Percentiles rank a stretch among this genome's conserved stretches.
Evolutionary conservation across 2,329 filamentous ascomycete species (phyloP).

Genomic region (Fonsecaea nubica): DNA sequence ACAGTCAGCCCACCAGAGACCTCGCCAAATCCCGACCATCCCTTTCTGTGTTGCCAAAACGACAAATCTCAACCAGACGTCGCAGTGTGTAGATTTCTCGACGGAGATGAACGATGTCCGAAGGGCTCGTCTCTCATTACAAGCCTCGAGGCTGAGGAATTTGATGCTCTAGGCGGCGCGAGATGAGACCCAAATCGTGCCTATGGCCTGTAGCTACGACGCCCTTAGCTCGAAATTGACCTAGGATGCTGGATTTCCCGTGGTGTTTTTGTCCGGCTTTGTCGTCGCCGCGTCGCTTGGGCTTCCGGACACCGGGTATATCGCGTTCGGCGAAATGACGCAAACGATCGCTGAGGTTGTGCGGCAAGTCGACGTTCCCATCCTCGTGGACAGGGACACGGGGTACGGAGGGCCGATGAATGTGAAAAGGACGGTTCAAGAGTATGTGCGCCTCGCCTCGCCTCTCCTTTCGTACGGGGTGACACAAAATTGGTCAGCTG

Average conservation of each 20-base stretch:
- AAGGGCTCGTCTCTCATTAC: constrained; percentile 21
- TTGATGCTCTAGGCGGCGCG: constrained; percentile 51
- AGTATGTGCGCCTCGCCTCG: constrained; percentile 39
- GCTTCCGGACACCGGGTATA: constrained; percentile 58
- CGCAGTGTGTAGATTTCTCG: too few species aligned
- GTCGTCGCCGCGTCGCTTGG: constrained; percentile 51
- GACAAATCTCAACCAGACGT: too few species aligned
- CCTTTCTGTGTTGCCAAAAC: too few species aligned
- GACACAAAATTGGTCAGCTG: too few species aligned
- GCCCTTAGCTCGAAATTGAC: constrained; percentile 53
- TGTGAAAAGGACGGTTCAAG: constrained; percentile 54
- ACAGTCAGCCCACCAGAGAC: too few species aligned
- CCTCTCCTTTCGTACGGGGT: too few species aligned
- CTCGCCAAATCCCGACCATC: too few species aligned
- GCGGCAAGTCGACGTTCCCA: constrained; percentile 49
- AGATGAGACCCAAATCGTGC: constrained; percentile 54
- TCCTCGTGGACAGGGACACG: constrained; percentile 57
- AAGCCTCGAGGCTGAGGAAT: constrained; percentile 49
- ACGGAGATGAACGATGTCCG: too few species aligned
- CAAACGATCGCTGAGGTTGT: constrained; percentile 54
- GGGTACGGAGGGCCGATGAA: constrained; percentile 59
- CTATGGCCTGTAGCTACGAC: constrained; percentile 54
- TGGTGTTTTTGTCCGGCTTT: constrained; percentile 55
- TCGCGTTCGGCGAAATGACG: constrained; percentile 56
- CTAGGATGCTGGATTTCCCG: constrained; percentile 56